Evolutionary conservation across 352 stramenopile species (phyloP), one percentile per base, ranked within the genome.

Genomic region (Phytophthora macrochlamydospora): DNA sequence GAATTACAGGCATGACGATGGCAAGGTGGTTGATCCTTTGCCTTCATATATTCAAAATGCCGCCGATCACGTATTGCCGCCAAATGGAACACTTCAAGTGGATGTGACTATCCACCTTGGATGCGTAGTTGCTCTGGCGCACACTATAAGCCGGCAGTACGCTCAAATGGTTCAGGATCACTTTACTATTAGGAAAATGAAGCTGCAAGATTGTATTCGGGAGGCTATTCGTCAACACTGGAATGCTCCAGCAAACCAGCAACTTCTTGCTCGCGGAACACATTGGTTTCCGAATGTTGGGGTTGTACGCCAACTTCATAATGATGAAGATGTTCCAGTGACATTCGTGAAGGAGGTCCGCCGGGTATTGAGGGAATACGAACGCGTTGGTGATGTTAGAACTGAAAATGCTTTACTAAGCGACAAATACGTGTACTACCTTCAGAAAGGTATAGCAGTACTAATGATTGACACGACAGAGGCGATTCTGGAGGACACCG

Each of bases 231-330:
- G 69, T 3, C 71, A 70, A 1, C 77, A 90, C 43, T 83, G 75
- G 66, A 70, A 68, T 12, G 42, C 79, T 2, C 76, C 57, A 37
- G 76, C 69, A 45, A 77, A 51, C 31, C 62, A 74, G 9, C 42
- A 65, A 2, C 32, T 90, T 0, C 44, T 85, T 44, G 73, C 79
- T 4, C 62, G 62, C 33, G 81, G 83, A 2, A 52, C 65, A 3
- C 72, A 88, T 59, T 71, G 79, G 54, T 83, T 90, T 46, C 58
- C 74, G 1, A 69, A 66, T 45, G 24, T 91, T 46, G 83, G 83
- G 4, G 50, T 79, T 7, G 46, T 78, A 40, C 54, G 76, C 7
- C 57, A 59, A 6, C 60, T 91, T 12, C 14, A 89, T 0, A 53
- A 62, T 33, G 57, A 59, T 1, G 33, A 66, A 38, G 77, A 81